A percentile compares a stretch with the other conserved stretches of the same genome.
Conservation (phyloP, 805 yeast genomes). For the Metschnikowia similis region DNA sequence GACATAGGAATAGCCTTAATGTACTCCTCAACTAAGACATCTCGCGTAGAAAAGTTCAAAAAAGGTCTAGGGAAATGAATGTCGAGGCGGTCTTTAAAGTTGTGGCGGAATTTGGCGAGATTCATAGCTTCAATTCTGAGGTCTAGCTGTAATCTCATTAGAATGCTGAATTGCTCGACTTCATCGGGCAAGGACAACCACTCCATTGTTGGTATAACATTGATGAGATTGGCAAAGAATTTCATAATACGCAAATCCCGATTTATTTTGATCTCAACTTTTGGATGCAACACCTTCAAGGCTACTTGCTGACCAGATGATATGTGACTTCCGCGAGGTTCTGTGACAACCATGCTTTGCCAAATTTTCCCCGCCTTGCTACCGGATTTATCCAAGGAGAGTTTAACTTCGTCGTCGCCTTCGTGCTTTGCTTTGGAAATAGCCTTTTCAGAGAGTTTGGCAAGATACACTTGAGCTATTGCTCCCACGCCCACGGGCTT, state of each 20-base stretch:
- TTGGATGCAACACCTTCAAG: constrained; percentile 88
- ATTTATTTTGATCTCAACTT: constrained; percentile 63
- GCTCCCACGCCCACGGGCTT: constrained; percentile 96
- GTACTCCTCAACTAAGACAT: constrained; percentile 81
- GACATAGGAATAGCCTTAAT: constrained; percentile 82
- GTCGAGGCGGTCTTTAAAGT: constrained; percentile 55
- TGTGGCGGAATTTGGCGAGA: constrained; percentile 62
- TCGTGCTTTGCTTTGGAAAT: constrained; percentile 32
- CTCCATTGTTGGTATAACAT: constrained; percentile 88
- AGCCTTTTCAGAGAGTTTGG: constrained; percentile 50
- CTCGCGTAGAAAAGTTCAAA: constrained; percentile 57
- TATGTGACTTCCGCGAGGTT: constrained; percentile 25
- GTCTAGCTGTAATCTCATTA: constrained; percentile 89
- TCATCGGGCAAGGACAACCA: constrained; percentile 96
- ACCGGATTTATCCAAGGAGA: constrained; percentile 11
- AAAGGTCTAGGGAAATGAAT: constrained; percentile 81
- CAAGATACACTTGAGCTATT: constrained; percentile 91
- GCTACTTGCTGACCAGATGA: constrained; percentile 64
- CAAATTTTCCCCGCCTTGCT: constrained; percentile 19
- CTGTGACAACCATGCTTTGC: constrained; percentile 33
- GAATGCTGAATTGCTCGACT: constrained; percentile 76
- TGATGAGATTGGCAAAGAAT: constrained; percentile 67
- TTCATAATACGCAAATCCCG: constrained; percentile 84
- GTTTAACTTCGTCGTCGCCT: constrained; percentile 18
- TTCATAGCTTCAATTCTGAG: constrained; percentile 86